Base-by-base conservation (phyloP, 148 eudicot genomes). In the Silene uniflora region DNA sequence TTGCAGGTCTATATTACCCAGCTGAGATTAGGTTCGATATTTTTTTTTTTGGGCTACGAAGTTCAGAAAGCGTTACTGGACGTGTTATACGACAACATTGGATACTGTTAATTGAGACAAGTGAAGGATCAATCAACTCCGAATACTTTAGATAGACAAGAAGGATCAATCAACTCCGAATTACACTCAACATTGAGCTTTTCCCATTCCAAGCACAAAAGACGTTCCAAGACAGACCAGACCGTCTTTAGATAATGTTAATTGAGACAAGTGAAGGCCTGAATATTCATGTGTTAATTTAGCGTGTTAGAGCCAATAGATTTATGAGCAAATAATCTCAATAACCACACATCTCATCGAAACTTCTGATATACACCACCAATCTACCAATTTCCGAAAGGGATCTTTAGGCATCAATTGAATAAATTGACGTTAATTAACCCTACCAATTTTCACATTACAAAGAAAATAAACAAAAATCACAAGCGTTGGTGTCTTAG, bases 321-420 rank as follows among this genome's bases (percentile, higher is more conserved):
- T 46, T n/a, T 67, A 76, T 73, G 77, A 73, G 75, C 74, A 68
- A 67, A 77, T 27, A 62, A 68, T 39, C 49, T 77, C 75, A 77
- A 35, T n/a, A n/a, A n/a, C n/a, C n/a, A n/a, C n/a, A n/a, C 84
- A 81, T 68, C 77, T 73, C 71, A 77, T 60, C 73, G 47, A 68
- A 73, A 46, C 35, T 68, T 71, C 23, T 27, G 71, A 81, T 70
- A 55, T 52, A 69, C 67, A 73, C n/a, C 74, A 73, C 64, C 78
- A 16, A 52, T 52, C 56, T 9, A 52, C 56, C 56, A 52, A 60
- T 62, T 58, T 62, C 60, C 66, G 56, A 59, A 72, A 60, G 69
- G 25, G 71, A 47, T 24, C 55, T 60, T 47, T 65, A 47, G 69
- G 58, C 83, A 72, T 76, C 73, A 73, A 73, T 69, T 47, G 75